Conservation (phyloP, 1,284 basidiomycete genomes). For the Ceratobasidium sp. region DNA sequence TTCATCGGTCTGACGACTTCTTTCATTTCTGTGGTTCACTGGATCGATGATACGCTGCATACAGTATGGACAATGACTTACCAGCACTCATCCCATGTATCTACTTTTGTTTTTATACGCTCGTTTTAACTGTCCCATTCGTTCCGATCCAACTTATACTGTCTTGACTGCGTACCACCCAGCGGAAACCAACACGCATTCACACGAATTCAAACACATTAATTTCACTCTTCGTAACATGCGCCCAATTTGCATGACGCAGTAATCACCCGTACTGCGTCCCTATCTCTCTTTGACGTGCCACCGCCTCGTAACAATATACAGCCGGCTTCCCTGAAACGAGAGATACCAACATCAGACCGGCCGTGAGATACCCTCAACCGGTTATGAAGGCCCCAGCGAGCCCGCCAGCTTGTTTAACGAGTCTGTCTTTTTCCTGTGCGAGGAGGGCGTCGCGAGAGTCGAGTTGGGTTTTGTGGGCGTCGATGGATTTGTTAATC, state of each 20-base stretch:
- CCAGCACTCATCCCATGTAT: no score
- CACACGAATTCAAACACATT: background rate
- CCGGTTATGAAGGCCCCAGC: conserved; percentile 1
- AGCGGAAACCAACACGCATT: no score
- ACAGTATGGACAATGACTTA: no score
- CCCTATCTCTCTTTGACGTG: background rate
- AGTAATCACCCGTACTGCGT: background rate
- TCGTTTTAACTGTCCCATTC: conserved; percentile 16
- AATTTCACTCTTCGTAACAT: conserved; percentile 9
- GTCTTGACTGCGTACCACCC: background rate
- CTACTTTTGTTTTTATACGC: conserved; percentile 26
- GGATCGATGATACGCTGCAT: no score
- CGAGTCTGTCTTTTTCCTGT: conserved; percentile 21
- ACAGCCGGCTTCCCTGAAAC: no score
- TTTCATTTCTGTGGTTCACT: no score
- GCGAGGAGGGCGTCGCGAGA: conserved; percentile 10
- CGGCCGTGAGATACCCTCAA: background rate
- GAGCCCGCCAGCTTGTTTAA: conserved; percentile 30
- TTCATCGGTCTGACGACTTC: no score
- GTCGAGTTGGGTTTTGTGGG: conserved; percentile 24
- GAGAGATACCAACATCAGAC: no score
- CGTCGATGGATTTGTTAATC: conserved; percentile 20
- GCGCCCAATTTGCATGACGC: background rate
- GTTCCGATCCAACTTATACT: conserved; percentile 37
- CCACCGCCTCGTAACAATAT: no score